Evolutionary conservation across 345 rosid species (phyloP).

Genomic region (Mangifera indica): DNA sequence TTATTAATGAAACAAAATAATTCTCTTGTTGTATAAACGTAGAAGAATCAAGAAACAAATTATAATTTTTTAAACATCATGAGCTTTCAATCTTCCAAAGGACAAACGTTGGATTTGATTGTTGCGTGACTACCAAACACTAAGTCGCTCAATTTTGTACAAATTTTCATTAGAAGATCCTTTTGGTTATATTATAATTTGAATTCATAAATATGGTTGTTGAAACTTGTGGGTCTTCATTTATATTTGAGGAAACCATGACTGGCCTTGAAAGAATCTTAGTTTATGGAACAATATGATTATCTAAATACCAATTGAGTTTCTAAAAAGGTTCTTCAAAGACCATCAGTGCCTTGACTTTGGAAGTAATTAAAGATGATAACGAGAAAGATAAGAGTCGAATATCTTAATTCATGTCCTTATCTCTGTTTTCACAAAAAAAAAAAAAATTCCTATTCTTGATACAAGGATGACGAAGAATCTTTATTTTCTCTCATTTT

Average conservation of each 20-base stretch:
- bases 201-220: background rate
- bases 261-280: conserved; percentile 15
- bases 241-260: conserved; percentile 3
- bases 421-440: too few relatives aligned
- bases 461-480: too few relatives aligned
- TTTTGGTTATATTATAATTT: conserved; percentile 9
- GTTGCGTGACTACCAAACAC: conserved; percentile 22
- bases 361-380: too few relatives aligned
- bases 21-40: background rate
- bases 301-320: background rate
- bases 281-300: background rate
- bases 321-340: background rate
- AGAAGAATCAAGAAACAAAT: conserved; percentile 5
- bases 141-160: background rate
- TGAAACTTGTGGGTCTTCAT: background rate
- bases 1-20: background rate
- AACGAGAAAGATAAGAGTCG: too few relatives aligned
- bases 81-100: conserved; percentile 27
- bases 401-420: too few relatives aligned
- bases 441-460: too few relatives aligned
- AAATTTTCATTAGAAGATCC: conserved; percentile 7
- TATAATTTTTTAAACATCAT: background rate
- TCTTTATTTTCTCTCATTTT: too few relatives aligned
- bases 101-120: conserved; percentile 24
- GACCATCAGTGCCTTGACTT: background rate